These are phyloP conservation scores for Amanita fuliginea DNA, from an alignment of 768 basidiomycete genomes.

Conservation along the genomic window DNA sequence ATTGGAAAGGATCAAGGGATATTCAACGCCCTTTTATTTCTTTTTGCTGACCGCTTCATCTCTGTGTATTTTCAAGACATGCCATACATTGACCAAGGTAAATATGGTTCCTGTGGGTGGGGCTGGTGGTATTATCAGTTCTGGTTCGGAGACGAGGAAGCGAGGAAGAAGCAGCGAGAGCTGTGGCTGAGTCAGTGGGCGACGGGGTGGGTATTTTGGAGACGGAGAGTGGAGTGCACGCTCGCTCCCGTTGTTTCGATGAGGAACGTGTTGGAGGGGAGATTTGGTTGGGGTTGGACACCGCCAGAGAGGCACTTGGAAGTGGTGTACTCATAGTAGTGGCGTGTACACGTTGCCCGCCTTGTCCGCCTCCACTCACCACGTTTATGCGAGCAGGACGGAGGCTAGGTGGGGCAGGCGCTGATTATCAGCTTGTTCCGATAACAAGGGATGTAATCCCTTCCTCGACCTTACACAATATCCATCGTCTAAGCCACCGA, in stretches of 20 bases:
- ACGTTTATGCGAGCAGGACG: neutral
- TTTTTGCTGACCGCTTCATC: conserved; percentile 34
- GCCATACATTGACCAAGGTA: conserved; percentile 14
- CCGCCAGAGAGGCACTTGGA: neutral
- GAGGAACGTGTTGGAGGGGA: neutral
- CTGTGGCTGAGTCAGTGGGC: conserved; percentile 9
- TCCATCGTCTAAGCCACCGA: too few relatives aligned
- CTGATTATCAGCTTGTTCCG: neutral
- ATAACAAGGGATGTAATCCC: neutral
- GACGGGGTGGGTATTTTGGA: conserved; percentile 12
- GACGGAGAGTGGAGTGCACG: neutral
- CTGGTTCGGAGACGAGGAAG: conserved; percentile 24
- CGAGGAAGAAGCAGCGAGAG: conserved; percentile 11
- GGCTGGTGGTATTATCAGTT: conserved; percentile 43
- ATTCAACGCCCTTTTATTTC: conserved; percentile 35
- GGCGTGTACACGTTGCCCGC: too few relatives aligned
- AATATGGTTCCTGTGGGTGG: conserved; percentile 28
- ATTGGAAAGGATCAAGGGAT: conserved; percentile 50
- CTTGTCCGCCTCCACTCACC: too few relatives aligned
- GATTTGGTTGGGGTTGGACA: conserved; percentile 3
- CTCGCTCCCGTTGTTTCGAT: neutral
- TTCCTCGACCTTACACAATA: neutral
- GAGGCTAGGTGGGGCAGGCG: neutral
- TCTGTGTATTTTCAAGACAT: conserved; percentile 20
- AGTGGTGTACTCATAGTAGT: neutral